A percentile compares a stretch with the other conserved stretches of the same genome.
phyloP scores from a whole-genome alignment of 306 rosid genomes.

The Cicer pinnatifidum region DNA sequence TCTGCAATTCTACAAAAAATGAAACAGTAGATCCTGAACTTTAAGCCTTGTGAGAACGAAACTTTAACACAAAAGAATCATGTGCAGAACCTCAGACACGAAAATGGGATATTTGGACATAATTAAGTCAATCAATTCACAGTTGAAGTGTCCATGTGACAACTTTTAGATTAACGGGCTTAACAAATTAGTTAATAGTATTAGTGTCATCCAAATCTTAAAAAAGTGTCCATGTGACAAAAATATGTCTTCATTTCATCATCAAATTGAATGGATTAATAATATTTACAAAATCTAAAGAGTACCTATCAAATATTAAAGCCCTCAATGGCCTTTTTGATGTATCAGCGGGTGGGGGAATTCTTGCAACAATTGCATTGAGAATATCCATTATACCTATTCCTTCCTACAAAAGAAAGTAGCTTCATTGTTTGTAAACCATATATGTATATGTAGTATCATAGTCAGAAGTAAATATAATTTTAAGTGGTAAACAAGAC shows the following conservation, averaged over 20 bases:
- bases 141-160: slow-evolving; percentile 30
- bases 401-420: slow-evolving; percentile 70
- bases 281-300: slow-evolving; percentile 16
- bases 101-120: slow-evolving; percentile 35
- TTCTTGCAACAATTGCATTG: slow-evolving; percentile 72
- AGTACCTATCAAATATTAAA: slow-evolving; percentile 86
- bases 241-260: slow-evolving; percentile 28
- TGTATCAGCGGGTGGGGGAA: slow-evolving; percentile 79
- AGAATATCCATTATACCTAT: slow-evolving; percentile 82
- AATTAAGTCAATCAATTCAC: slow-evolving; percentile 24
- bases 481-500: slow-evolving; percentile 23
- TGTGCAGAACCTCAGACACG: slow-evolving; percentile 11
- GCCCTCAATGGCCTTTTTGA: slow-evolving; percentile 76
- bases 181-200: slow-evolving; percentile 25
- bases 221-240: slow-evolving; percentile 20
- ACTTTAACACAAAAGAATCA: slow-evolving; percentile 27
- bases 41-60: slow-evolving; percentile 20
- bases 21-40: slow-evolving; percentile 29
- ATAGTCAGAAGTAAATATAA: slow-evolving; percentile 18
- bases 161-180: slow-evolving; percentile 22
- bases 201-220: slow-evolving; percentile 37
- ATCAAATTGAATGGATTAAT: slow-evolving; percentile 30
- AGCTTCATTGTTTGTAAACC: slow-evolving; percentile 24
- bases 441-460: slow-evolving; percentile 6
- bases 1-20: slow-evolving; percentile 4